A percentile compares a stretch with the other conserved stretches of the same genome.
These are phyloP conservation scores for Handroanthus guayacan DNA, from an alignment of 257 asterid genomes.

Conservation along the genomic window DNA sequence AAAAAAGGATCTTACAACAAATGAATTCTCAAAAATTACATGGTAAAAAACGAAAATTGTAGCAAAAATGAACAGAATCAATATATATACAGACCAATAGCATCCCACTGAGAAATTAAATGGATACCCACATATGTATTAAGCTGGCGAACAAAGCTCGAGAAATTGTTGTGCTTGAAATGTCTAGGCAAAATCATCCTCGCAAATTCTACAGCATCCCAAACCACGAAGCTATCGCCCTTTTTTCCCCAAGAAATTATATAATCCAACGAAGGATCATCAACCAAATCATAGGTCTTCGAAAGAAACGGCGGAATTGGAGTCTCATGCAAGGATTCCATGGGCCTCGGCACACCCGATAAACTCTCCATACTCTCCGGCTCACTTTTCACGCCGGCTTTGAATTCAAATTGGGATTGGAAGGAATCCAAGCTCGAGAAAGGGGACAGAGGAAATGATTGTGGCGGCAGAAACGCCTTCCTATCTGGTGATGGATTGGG, in stretches of 20 bases:
- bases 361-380: background rate
- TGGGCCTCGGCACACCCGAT: conserved; percentile 51
- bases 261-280: conserved; percentile 52
- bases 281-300: conserved; percentile 68
- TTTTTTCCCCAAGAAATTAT: conserved; percentile 62
- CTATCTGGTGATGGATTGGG: background rate
- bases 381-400: background rate
- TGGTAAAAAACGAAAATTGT: background rate
- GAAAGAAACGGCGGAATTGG: conserved; percentile 65
- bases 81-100: conserved; percentile 16
- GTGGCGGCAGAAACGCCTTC: conserved; percentile 25
- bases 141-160: conserved; percentile 80
- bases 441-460: conserved; percentile 6
- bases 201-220: conserved; percentile 72
- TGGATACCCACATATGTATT: conserved; percentile 81
- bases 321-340: conserved; percentile 54
- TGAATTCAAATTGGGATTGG: conserved; percentile 23
- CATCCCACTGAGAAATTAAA: conserved; percentile 30
- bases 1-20: conserved; percentile 25
- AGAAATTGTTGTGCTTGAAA: conserved; percentile 77
- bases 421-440: conserved; percentile 12
- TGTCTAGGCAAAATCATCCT: conserved; percentile 56
- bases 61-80: background rate
- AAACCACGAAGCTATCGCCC: conserved; percentile 67
- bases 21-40: conserved; percentile 19